These are phyloP conservation scores for Trichopus zeylanicus DNA, from an alignment of 116 monocot genomes.

Conservation along the genomic window DNA sequence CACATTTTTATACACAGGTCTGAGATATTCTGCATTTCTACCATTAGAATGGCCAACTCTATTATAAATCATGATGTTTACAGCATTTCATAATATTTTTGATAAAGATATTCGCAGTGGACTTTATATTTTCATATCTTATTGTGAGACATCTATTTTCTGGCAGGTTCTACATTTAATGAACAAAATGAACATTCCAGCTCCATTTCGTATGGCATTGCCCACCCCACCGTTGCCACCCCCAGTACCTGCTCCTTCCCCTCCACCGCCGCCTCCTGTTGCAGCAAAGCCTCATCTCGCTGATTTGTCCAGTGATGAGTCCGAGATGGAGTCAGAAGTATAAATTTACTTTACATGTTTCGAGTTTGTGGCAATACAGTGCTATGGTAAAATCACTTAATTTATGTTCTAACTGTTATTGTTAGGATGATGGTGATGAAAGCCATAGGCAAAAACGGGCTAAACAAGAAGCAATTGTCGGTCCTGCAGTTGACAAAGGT, in stretches of 20 bases:
- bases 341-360: neutral
- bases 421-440: constrained; percentile 47
- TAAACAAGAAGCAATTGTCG: constrained; percentile 67
- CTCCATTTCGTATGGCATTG: constrained; percentile 90
- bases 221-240: constrained; percentile 90
- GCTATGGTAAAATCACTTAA: neutral
- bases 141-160: too few species aligned
- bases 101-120: too few species aligned
- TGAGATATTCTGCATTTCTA: neutral
- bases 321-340: constrained; percentile 95
- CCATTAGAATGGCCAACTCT: neutral
- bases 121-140: too few species aligned
- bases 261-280: constrained; percentile 38
- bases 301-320: constrained; percentile 81
- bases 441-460: constrained; percentile 37
- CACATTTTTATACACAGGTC: constrained; percentile 95
- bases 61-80: too few species aligned
- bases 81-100: too few species aligned
- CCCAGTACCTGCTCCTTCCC: constrained; percentile 49
- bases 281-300: constrained; percentile 20
- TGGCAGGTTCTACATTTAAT: constrained; percentile 93
- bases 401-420: constrained; percentile 3
- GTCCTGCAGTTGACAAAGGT: constrained; percentile 77
- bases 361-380: neutral
- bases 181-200: constrained; percentile 99